phyloP scores from a whole-genome alignment of 768 basidiomycete genomes.

The Termitomyces sp. region DNA sequence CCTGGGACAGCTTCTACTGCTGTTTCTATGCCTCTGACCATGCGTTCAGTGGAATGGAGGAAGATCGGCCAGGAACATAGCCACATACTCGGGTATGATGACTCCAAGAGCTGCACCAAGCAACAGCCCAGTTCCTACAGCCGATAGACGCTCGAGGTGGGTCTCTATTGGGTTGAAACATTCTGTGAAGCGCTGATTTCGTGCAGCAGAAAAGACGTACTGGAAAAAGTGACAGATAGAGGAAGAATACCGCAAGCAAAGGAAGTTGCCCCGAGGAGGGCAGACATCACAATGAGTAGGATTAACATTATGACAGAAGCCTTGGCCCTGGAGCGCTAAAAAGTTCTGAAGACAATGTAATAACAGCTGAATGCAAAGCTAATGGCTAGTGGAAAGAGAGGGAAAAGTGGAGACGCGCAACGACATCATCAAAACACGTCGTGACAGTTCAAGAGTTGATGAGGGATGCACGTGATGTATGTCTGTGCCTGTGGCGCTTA shows the following conservation, averaged over 20 bases:
- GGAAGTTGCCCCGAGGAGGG: slow-evolving; percentile 55
- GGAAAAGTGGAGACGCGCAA: background rate
- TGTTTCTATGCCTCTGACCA: slow-evolving; percentile 70
- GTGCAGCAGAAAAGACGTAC: slow-evolving; percentile 35
- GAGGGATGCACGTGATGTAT: background rate
- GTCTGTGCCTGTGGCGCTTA: background rate
- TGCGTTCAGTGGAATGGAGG: background rate
- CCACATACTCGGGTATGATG: slow-evolving; percentile 87
- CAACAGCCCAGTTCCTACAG: slow-evolving; percentile 78
- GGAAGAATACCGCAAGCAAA: slow-evolving; percentile 76
- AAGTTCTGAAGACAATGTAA: background rate
- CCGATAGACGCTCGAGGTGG: slow-evolving; percentile 41
- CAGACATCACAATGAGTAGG: slow-evolving; percentile 53
- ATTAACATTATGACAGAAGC: slow-evolving; percentile 26
- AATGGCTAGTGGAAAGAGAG: background rate
- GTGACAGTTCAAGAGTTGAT: background rate
- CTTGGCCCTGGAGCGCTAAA: background rate
- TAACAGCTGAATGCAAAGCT: no score
- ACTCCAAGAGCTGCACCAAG: slow-evolving; percentile 89
- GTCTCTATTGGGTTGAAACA: slow-evolving; percentile 21
- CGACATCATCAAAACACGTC: background rate
- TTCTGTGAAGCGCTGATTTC: background rate
- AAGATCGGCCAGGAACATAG: background rate
- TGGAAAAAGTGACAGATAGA: slow-evolving; percentile 67
- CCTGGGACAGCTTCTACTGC: slow-evolving; percentile 35